Evolutionary conservation across 2,329 filamentous ascomycete species (phyloP).

Genomic region (Orbilia ellipsospora): DNA sequence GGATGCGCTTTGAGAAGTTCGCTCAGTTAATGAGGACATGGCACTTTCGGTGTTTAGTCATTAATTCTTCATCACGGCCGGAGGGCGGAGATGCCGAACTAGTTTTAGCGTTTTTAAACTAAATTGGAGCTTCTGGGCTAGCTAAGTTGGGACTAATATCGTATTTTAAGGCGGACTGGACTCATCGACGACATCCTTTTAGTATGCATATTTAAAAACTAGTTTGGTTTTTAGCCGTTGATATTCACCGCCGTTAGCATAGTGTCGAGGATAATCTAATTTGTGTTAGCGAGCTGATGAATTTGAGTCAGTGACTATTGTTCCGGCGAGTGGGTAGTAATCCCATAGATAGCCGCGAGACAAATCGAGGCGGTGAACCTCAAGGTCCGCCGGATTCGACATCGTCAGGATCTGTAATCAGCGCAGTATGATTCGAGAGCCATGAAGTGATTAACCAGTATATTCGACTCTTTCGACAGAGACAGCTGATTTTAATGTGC

Average conservation of each 20-base stretch:
- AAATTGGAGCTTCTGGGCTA: constrained; percentile 10
- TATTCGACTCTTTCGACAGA: background rate
- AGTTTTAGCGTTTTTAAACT: constrained; percentile 16
- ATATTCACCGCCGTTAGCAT: background rate
- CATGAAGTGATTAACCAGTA: background rate
- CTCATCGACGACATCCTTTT: background rate
- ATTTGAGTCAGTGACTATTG: constrained; percentile 42
- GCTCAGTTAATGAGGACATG: background rate
- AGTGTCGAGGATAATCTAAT: background rate
- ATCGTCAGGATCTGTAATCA: constrained; percentile 8
- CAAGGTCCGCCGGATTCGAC: constrained; percentile 22
- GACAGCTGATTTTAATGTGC: constrained; percentile 48
- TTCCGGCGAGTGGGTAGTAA: constrained; percentile 1
- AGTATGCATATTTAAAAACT: background rate
- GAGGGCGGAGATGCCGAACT: constrained; percentile 20
- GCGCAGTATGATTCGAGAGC: constrained; percentile 19
- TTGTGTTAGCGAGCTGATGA: constrained; percentile 30
- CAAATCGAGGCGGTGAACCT: constrained; percentile 13
- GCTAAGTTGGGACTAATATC: constrained; percentile 21
- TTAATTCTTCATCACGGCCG: background rate
- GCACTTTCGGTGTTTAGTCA: constrained; percentile 8
- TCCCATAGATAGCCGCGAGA: constrained; percentile 54
- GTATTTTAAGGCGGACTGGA: constrained; percentile 29
- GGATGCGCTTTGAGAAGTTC: constrained; percentile 25
- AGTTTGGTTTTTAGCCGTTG: constrained; percentile 15